A percentile compares a stretch with the other conserved stretches of the same genome.
Conservation (phyloP, 1,139 yeast genomes). For the Zygosaccharomyces pseudobailii region DNA sequence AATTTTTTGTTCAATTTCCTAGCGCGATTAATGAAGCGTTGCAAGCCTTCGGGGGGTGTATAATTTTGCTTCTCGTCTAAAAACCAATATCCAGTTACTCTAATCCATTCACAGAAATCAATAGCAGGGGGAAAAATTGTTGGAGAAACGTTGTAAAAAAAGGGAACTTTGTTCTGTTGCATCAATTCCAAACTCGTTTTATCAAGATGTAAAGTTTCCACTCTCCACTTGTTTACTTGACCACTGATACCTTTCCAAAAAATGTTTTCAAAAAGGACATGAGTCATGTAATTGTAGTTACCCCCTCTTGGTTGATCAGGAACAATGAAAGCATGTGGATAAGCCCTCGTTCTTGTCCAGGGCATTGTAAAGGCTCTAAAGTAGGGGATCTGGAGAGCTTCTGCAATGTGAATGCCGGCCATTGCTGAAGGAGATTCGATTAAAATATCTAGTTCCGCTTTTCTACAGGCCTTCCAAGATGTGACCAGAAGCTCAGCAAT, state of each 20-base stretch:
- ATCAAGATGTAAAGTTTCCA: constrained; percentile 55
- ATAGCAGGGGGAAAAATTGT: constrained; percentile 85
- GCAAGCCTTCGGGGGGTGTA: constrained; percentile 58
- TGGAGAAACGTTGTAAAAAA: constrained; percentile 84
- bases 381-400: constrained; percentile 82
- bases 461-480: constrained; percentile 81
- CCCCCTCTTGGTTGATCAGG: constrained; percentile 94
- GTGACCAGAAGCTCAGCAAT: constrained; percentile 62
- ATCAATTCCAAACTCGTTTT: constrained; percentile 65
- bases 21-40: constrained; percentile 61
- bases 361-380: constrained; percentile 98
- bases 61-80: constrained; percentile 64
- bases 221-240: constrained; percentile 87
- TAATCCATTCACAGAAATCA: constrained; percentile 92
- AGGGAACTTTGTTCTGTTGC: constrained; percentile 80
- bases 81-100: constrained; percentile 95
- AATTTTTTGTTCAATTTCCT: constrained; percentile 56
- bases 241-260: constrained; percentile 93
- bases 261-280: constrained; percentile 84
- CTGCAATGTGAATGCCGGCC: constrained; percentile 95
- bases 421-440: constrained; percentile 94
- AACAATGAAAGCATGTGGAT: constrained; percentile 93
- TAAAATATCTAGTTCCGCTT: constrained; percentile 60
- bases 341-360: constrained; percentile 92
- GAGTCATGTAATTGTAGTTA: constrained; percentile 84